Percentiles rank a stretch among this genome's conserved stretches.
Evolutionary conservation across 1,284 basidiomycete species (phyloP).

Genomic region (Marasmius oreades): DNA sequence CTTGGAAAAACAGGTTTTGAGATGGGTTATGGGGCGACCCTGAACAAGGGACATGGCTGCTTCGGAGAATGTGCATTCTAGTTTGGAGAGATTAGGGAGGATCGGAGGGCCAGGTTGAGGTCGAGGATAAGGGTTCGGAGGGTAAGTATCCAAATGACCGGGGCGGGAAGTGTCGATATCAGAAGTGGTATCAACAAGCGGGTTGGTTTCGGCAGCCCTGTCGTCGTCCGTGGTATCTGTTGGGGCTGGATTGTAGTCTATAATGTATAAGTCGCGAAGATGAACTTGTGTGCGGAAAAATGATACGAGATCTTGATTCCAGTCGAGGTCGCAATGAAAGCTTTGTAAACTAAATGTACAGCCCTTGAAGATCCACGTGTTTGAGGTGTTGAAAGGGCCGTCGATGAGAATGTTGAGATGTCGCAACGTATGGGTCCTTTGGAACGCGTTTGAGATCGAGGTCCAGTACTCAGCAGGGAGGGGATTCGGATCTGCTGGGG

Average conservation of each 20-base stretch:
- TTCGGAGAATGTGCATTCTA: slow-evolving; percentile 66
- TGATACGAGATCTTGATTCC: slow-evolving; percentile 50
- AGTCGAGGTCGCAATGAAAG: slow-evolving; percentile 63
- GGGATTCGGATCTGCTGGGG: background rate
- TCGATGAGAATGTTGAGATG: slow-evolving; percentile 51
- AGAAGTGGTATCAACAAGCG: slow-evolving; percentile 1
- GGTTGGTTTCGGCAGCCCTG: slow-evolving; percentile 15
- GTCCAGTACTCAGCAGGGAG: slow-evolving; percentile 40
- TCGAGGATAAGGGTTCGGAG: slow-evolving; percentile 3
- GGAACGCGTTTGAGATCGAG: slow-evolving; percentile 44
- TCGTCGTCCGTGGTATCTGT: slow-evolving; percentile 5
- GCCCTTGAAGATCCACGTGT: slow-evolving; percentile 49
- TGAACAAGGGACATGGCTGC: slow-evolving; percentile 55
- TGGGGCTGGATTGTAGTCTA: slow-evolving; percentile 48
- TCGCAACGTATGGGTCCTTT: slow-evolving; percentile 38
- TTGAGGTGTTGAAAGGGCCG: slow-evolving; percentile 33
- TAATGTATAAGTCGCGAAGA: slow-evolving; percentile 54
- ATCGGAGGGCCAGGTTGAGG: background rate
- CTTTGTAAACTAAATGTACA: slow-evolving; percentile 49
- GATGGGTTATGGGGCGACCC: slow-evolving; percentile 48
- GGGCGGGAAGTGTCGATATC: background rate
- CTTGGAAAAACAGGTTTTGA: slow-evolving; percentile 67
- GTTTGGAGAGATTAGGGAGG: slow-evolving; percentile 43
- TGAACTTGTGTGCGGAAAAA: slow-evolving; percentile 51
- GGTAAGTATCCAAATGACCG: background rate